Evolutionary conservation across 495 filamentous ascomycete species (phyloP).

Genomic region (Hyaloscypha variabilis): DNA sequence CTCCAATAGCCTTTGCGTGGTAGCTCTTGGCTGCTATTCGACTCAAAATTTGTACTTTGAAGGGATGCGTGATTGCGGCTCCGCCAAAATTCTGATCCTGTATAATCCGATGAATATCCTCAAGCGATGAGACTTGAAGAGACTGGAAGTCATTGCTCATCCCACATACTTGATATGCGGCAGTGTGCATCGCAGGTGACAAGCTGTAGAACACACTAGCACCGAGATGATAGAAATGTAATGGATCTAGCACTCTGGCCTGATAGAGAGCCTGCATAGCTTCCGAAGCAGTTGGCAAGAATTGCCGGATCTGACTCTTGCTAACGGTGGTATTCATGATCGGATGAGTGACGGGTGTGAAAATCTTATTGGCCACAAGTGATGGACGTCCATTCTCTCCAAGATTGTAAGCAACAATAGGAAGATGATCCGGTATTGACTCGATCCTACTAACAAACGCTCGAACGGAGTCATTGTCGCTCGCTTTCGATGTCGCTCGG

Average conservation of each 20-base stretch:
- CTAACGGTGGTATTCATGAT: conserved; percentile 53
- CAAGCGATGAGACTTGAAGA: conserved; percentile 63
- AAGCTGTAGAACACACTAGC: conserved; percentile 74
- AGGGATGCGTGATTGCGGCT: conserved; percentile 72
- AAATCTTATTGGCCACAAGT: conserved; percentile 66
- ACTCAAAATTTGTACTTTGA: conserved; percentile 70
- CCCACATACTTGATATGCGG: conserved; percentile 69
- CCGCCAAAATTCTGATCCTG: conserved; percentile 72
- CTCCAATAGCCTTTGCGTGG: conserved; percentile 79
- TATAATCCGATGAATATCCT: conserved; percentile 63
- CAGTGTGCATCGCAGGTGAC: conserved; percentile 79
- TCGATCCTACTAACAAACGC: conserved; percentile 54
- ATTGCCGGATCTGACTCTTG: conserved; percentile 37
- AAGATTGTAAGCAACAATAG: conserved; percentile 73
- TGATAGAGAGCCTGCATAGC: conserved; percentile 58
- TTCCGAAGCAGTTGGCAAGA: conserved; percentile 55
- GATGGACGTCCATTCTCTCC: conserved; percentile 69
- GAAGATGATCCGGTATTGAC: conserved; percentile 41
- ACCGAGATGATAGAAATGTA: conserved; percentile 76
- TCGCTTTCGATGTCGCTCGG: conserved; percentile 59
- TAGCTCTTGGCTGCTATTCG: conserved; percentile 69
- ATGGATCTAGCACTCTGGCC: conserved; percentile 59
- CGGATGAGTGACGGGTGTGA: conserved; percentile 71
- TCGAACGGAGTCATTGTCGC: conserved; percentile 59
- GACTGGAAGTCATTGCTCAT: conserved; percentile 74